A percentile compares a stretch with the other conserved stretches of the same genome.
These are phyloP conservation scores for Fusarium agapanthi DNA, from an alignment of 2,329 filamentous ascomycete species.

Conservation along the genomic window DNA sequence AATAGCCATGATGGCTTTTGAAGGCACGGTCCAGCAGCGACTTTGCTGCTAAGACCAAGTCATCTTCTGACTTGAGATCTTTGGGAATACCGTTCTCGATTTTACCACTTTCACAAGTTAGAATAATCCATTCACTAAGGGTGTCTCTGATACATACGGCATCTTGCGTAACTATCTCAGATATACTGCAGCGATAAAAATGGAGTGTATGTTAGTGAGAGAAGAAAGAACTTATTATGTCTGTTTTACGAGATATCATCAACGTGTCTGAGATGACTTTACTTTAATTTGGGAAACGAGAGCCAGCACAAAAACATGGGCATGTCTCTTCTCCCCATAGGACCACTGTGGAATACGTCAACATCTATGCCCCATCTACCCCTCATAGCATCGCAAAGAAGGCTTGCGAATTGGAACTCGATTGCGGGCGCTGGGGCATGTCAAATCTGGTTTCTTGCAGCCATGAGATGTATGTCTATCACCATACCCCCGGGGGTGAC, in stretches of 20 bases:
- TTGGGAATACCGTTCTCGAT: fast-evolving
- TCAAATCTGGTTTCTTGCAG: fast-evolving
- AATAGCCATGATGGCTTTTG: not conserved
- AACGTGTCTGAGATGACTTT: fast-evolving
- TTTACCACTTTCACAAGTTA: fast-evolving
- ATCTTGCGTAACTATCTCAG: fast-evolving
- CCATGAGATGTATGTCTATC: too few species aligned
- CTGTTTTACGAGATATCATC: fast-evolving
- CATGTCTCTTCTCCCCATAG: too few species aligned
- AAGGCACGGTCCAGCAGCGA: not conserved
- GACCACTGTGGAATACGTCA: too few species aligned
- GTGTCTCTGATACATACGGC: not conserved
- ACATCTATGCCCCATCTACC: too few species aligned
- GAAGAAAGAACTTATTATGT: fast-evolving
- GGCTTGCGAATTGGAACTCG: fast-evolving
- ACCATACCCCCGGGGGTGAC: too few species aligned
- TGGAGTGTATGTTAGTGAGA: not conserved
- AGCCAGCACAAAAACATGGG: fast-evolving
- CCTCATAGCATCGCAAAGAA: too few species aligned
- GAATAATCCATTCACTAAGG: fast-evolving
- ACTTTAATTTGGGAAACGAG: fast-evolving
- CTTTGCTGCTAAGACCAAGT: not conserved
- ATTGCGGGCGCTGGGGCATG: fast-evolving
- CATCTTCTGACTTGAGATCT: fast-evolving
- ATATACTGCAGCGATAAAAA: too few species aligned